Evolutionary conservation across 371 early-diverging fungal species (phyloP).

Genomic region (Fennellomyces sp.): DNA sequence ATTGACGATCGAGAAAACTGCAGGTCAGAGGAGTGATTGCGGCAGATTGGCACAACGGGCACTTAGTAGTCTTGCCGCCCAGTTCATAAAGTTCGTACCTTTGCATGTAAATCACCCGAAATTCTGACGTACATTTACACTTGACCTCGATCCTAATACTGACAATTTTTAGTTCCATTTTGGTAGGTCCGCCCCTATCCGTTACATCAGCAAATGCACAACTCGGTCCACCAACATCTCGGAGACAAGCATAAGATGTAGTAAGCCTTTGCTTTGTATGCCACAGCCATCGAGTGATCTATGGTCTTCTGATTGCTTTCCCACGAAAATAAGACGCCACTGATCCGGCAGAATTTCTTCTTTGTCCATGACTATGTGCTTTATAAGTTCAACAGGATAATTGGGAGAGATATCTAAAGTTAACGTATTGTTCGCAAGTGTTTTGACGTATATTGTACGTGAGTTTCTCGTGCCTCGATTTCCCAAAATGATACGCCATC

Average conservation of each 20-base stretch:
- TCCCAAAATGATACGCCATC: no score
- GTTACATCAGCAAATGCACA: background rate
- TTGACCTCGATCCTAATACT: background rate
- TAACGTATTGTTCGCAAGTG: background rate
- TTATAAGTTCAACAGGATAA: constrained; percentile 80
- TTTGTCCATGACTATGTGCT: constrained; percentile 33
- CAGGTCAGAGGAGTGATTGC: background rate
- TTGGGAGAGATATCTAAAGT: constrained; percentile 37
- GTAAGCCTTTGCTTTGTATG: no score
- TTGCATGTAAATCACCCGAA: background rate
- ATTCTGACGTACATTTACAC: background rate
- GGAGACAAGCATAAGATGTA: no score
- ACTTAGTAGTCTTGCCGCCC: background rate
- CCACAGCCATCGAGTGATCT: no score
- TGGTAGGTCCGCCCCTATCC: background rate
- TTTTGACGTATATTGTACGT: no score
- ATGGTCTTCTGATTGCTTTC: constrained; percentile 98
- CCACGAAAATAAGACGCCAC: constrained; percentile 98
- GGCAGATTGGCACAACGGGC: background rate
- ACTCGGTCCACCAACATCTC: no score
- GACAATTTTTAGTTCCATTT: background rate
- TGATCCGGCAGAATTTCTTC: constrained; percentile 93
- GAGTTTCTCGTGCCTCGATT: no score
- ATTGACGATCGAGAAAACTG: background rate
- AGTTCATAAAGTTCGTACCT: background rate